Conservation (phyloP, 1,284 basidiomycete species). For the Ustilago loliicola region DNA sequence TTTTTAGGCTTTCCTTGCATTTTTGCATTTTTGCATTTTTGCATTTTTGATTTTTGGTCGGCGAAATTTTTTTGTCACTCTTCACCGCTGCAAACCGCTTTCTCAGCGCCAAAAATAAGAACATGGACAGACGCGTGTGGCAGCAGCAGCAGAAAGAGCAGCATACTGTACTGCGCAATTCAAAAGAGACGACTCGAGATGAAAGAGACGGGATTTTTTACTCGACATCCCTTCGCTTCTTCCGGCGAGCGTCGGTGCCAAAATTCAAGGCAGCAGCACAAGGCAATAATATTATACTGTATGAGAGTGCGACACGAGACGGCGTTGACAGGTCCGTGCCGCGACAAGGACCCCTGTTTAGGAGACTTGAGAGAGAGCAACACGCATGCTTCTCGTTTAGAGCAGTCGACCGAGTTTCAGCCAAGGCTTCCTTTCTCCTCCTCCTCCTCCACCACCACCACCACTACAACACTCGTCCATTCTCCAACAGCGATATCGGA, state of each 20-base stretch:
- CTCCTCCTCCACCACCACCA: neutral
- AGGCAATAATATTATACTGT: neutral
- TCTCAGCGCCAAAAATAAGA: neutral
- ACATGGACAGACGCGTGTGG: constrained; percentile 3
- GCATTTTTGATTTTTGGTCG: constrained; percentile 8
- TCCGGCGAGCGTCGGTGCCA: neutral
- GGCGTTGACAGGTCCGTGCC: constrained; percentile 12
- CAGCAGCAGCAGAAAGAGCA: neutral
- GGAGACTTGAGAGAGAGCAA: neutral
- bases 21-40: constrained; percentile 8
- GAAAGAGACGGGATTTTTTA: constrained; percentile 6
- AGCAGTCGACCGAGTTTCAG: no score
- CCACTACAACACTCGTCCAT: neutral
- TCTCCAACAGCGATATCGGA: neutral
- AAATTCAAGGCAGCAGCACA: constrained; percentile 6
- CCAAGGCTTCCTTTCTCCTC: neutral
- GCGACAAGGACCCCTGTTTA: neutral
- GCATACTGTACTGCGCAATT: neutral
- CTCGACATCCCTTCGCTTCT: constrained; percentile 11
- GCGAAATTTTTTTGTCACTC: constrained; percentile 22
- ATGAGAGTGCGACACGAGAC: no score
- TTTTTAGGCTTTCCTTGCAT: constrained; percentile 1
- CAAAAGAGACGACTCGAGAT: neutral
- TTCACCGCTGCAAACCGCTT: neutral
- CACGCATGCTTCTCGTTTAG: constrained; percentile 8